Percentiles rank a stretch among this genome's conserved stretches.
phyloP scores from a whole-genome alignment of 306 rosid species.

The Coriaria nepalensis region DNA sequence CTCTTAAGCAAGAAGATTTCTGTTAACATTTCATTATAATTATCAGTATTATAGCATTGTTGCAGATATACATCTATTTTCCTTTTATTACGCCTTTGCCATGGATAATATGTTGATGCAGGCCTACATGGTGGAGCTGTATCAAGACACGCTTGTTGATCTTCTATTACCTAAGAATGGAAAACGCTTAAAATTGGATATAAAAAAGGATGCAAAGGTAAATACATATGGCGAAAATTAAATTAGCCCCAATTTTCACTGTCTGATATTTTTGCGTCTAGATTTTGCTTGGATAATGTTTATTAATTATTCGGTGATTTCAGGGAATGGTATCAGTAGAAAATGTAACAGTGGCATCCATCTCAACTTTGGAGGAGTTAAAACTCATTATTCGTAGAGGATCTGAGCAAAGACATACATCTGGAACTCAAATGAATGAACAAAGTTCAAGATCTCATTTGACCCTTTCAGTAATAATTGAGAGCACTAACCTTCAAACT shows the following conservation, averaged over 20 bases:
- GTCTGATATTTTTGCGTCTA: too few relatives aligned
- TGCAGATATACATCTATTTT: too few relatives aligned
- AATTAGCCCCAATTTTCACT: too few relatives aligned
- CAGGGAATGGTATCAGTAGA: slow-evolving; percentile 93
- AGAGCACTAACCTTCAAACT: slow-evolving; percentile 83
- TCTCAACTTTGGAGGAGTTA: slow-evolving; percentile 63
- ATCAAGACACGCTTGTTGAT: slow-evolving; percentile 92
- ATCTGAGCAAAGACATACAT: slow-evolving; percentile 57
- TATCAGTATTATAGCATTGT: too few relatives aligned
- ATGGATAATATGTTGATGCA: slow-evolving; percentile 21
- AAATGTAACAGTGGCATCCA: slow-evolving; percentile 51
- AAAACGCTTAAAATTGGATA: slow-evolving; percentile 63
- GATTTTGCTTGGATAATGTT: slow-evolving; percentile 5
- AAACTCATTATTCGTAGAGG: slow-evolving; percentile 63
- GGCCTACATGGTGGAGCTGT: slow-evolving; percentile 88
- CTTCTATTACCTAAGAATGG: slow-evolving; percentile 64
- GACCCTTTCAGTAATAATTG: slow-evolving; percentile 67
- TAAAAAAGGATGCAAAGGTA: slow-evolving; percentile 92
- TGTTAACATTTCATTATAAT: too few relatives aligned
- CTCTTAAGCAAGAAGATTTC: too few relatives aligned
- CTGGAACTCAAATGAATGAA: slow-evolving; percentile 86
- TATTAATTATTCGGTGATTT: slow-evolving; percentile 16
- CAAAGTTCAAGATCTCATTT: slow-evolving; percentile 95
- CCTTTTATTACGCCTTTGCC: background rate
- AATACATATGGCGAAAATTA: background rate